Percentiles rank a stretch among this genome's conserved stretches.
phyloP scores from a whole-genome alignment of 768 basidiomycete genomes.

The Suillus lakei region DNA sequence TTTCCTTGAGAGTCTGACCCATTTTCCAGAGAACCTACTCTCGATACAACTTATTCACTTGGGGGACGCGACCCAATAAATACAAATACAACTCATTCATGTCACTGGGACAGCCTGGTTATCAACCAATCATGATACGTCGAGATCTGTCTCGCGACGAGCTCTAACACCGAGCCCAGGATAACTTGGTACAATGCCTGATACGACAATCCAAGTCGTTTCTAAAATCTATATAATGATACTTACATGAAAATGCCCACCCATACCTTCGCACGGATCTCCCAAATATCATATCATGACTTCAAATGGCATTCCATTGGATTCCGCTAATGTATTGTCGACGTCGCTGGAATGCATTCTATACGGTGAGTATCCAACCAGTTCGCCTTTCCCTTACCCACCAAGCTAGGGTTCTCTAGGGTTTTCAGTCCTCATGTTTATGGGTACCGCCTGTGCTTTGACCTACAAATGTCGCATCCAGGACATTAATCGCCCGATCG shows the following conservation, averaged over 20 bases:
- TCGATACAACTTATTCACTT: neutral
- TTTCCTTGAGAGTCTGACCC: neutral
- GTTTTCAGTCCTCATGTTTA: neutral
- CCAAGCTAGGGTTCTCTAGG: neutral
- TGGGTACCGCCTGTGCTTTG: neutral
- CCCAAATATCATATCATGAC: neutral
- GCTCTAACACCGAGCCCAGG: neutral
- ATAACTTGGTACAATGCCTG: neutral
- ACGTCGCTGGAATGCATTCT: neutral
- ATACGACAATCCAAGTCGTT: neutral
- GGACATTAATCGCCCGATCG: conserved; percentile 18
- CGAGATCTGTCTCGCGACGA: neutral
- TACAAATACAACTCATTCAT: too few relatives aligned
- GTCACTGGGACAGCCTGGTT: neutral
- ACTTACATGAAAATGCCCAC: too few relatives aligned
- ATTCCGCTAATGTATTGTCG: neutral
- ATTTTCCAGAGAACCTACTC: neutral
- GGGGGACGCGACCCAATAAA: neutral
- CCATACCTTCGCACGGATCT: neutral
- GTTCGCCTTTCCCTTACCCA: neutral
- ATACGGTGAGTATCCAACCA: neutral
- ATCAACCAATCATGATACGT: neutral
- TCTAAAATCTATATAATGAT: neutral
- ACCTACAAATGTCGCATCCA: neutral
- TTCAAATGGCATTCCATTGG: neutral